Evolutionary conservation across 73 alveolate species (phyloP).

Genomic region (Paramecium biaurelia): DNA sequence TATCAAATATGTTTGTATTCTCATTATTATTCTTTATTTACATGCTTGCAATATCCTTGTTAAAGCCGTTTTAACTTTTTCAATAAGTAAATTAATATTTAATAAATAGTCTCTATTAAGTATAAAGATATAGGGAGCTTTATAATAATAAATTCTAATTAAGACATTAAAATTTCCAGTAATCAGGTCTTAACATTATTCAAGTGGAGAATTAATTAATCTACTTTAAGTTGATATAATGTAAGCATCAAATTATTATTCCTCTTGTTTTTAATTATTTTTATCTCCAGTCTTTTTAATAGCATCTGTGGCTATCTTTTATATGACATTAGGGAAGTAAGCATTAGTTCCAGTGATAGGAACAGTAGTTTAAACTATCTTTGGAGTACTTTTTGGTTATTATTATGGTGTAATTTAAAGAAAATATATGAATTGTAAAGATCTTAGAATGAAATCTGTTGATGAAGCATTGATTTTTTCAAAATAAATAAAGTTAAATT

Average conservation of each 20-base stretch:
- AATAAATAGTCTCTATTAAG: background rate
- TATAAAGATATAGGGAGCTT: background rate
- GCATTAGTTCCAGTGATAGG: background rate
- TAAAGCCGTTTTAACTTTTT: background rate
- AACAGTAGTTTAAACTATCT: background rate
- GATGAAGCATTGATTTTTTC: background rate
- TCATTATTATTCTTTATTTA: background rate
- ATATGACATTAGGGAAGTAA: background rate
- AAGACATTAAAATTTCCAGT: background rate
- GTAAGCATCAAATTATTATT: background rate
- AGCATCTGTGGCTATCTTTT: background rate
- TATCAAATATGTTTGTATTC: background rate
- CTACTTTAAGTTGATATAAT: background rate
- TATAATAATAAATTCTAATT: background rate
- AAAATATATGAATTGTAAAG: background rate
- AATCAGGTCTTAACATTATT: background rate
- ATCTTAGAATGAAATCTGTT: background rate
- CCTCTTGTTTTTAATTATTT: background rate
- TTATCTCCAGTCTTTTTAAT: background rate
- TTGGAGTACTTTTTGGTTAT: background rate
- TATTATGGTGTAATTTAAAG: background rate
- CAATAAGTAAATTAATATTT: background rate
- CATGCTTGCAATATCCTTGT: background rate
- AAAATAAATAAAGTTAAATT: background rate
- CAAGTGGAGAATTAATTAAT: background rate